Percentiles rank a stretch among this genome's conserved stretches.
Conservation (phyloP, 2,329 filamentous ascomycete species). For the Colletotrichum echinochloae region DNA sequence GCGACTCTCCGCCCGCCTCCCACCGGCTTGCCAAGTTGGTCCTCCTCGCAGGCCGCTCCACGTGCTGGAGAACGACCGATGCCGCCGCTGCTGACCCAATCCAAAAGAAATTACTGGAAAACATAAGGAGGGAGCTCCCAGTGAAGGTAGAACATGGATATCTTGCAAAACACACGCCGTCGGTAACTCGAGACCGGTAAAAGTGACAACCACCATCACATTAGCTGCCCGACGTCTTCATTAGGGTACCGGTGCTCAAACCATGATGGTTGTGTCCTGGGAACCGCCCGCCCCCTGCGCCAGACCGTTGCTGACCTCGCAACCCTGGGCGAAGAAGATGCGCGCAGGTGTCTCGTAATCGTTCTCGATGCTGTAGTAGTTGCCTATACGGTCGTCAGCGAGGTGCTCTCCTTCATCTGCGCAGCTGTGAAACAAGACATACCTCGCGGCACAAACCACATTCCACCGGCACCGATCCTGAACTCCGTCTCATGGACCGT, state of each 20-base stretch:
- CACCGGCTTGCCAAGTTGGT: neutral
- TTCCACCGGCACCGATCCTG: conserved; percentile 85
- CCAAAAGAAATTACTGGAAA: neutral
- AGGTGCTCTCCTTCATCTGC: neutral
- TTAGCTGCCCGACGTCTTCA: neutral
- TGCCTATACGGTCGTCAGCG: conserved; percentile 69
- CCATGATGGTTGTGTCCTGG: conserved; percentile 38
- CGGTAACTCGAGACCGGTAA: neutral
- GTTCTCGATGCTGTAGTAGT: conserved; percentile 93
- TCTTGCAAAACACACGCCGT: neutral
- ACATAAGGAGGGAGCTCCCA: neutral
- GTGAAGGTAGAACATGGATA: neutral
- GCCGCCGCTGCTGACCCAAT: neutral
- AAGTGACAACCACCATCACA: neutral
- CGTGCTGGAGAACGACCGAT: neutral
- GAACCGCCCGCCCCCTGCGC: conserved; percentile 12
- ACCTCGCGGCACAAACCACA: conserved; percentile 97
- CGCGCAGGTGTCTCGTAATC: conserved; percentile 77
- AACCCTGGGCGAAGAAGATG: conserved; percentile 94
- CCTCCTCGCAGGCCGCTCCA: neutral
- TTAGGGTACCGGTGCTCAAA: neutral
- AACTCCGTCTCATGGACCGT: conserved; percentile 82
- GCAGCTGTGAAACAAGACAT: conserved; percentile 50
- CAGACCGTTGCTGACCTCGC: conserved; percentile 60
- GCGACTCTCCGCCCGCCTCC: neutral